phyloP scores from a whole-genome alignment of 768 basidiomycete genomes.

The Podaxis carcinomalis region DNA sequence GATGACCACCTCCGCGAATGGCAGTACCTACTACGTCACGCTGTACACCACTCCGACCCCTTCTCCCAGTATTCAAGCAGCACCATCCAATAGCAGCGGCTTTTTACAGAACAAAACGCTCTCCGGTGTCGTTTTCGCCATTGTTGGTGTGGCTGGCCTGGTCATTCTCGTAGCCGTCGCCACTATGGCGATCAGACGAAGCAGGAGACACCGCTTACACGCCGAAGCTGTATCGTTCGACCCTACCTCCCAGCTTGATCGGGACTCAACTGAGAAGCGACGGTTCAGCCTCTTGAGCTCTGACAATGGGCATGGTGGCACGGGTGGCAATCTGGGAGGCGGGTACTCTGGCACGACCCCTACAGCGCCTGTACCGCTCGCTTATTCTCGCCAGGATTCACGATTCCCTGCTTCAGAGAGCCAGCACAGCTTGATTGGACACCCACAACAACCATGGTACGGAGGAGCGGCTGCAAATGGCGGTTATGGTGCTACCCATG shows the following conservation, averaged over 20 bases:
- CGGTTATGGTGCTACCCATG: not conserved
- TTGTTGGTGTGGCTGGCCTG: slow-evolving; percentile 46
- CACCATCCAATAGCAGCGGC: slow-evolving; percentile 13
- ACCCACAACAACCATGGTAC: not conserved
- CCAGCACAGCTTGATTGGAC: not conserved
- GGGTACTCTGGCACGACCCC: not conserved
- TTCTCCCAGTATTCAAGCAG: slow-evolving; percentile 1
- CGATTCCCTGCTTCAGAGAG: slow-evolving; percentile 1
- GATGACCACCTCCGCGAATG: not conserved
- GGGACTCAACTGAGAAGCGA: slow-evolving; percentile 21
- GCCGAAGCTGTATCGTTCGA: slow-evolving; percentile 52
- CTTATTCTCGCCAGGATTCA: not conserved
- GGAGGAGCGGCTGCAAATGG: not conserved
- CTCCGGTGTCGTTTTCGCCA: slow-evolving; percentile 52
- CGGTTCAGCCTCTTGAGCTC: slow-evolving; percentile 22
- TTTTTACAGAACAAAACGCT: slow-evolving; percentile 68
- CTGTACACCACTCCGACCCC: slow-evolving; percentile 3
- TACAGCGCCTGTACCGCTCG: not conserved
- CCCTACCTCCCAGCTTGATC: slow-evolving; percentile 24
- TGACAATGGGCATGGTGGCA: slow-evolving; percentile 16
- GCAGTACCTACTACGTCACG: not conserved
- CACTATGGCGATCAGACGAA: slow-evolving; percentile 47
- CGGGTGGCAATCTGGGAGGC: not conserved
- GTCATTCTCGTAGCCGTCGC: slow-evolving; percentile 38
- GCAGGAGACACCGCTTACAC: slow-evolving; percentile 34